Evolutionary conservation across 805 yeast genomes (phyloP).

Genomic region (Candida koratica): DNA sequence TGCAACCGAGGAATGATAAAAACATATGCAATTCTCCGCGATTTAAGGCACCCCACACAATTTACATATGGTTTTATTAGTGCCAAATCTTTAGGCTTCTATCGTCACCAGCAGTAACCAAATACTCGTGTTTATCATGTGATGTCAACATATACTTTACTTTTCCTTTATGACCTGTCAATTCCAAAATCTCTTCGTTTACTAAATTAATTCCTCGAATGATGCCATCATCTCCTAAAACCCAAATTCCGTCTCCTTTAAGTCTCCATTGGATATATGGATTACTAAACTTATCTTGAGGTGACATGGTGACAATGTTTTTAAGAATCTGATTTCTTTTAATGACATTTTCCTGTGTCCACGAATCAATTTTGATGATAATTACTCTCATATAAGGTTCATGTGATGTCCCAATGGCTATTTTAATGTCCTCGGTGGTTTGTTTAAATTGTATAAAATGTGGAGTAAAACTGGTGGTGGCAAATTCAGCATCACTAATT

Average conservation of each 20-base stretch:
- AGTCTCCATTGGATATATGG: conserved; percentile 46
- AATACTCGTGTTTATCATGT: conserved; percentile 20
- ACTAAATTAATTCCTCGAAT: conserved; percentile 57
- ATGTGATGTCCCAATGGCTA: conserved; percentile 72
- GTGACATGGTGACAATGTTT: conserved; percentile 46
- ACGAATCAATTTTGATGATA: conserved; percentile 44
- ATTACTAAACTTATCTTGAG: conserved; percentile 65
- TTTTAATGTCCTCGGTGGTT: conserved; percentile 26
- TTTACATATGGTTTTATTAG: no score
- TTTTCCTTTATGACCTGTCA: conserved; percentile 42
- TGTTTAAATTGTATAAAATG: conserved; percentile 25
- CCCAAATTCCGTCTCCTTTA: conserved; percentile 55
- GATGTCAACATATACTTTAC: conserved; percentile 41
- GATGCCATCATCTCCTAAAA: conserved; percentile 64
- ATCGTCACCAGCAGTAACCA: conserved; percentile 51
- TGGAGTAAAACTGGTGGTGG: conserved; percentile 61
- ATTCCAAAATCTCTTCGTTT: conserved; percentile 28
- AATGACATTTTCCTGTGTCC: conserved; percentile 14
- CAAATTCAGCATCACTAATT: conserved; percentile 69
- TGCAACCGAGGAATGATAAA: conserved; percentile 6
- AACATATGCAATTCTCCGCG: conserved; percentile 9
- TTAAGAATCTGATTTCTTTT: conserved; percentile 25
- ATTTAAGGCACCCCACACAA: not conserved
- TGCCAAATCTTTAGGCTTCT: conserved; percentile 17
- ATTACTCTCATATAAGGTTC: conserved; percentile 72